These are phyloP conservation scores for Brassica juncea DNA, from an alignment of 345 rosid genomes.

Conservation along the genomic window DNA sequence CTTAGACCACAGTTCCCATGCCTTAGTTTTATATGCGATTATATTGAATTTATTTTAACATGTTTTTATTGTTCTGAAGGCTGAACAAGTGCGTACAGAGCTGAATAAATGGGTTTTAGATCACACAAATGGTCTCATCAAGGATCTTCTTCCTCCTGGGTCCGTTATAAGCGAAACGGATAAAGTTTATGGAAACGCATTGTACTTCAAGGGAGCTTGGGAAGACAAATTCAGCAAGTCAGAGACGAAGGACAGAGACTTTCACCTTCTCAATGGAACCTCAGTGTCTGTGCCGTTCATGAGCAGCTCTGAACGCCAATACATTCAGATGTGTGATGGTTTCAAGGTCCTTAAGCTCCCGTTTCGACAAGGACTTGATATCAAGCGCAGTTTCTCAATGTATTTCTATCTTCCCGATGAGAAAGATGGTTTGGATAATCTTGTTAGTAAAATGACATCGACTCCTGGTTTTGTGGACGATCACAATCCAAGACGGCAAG, in stretches of 20 bases:
- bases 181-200: background rate
- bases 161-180: background rate
- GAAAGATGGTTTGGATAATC: slow-evolving; percentile 4
- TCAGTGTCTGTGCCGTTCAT: slow-evolving; percentile 27
- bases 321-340: background rate
- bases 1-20: too few relatives aligned
- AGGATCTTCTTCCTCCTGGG: background rate
- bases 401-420: slow-evolving; percentile 1
- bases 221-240: background rate
- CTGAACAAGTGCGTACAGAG: background rate
- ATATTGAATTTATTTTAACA: background rate
- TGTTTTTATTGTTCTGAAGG: background rate
- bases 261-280: slow-evolving; percentile 11
- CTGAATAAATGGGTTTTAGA: background rate
- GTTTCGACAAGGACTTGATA: background rate
- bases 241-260: background rate
- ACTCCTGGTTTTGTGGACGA: slow-evolving; percentile 22
- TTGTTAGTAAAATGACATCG: background rate
- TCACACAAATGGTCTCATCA: background rate
- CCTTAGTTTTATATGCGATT: background rate
- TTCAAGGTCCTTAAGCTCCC: slow-evolving; percentile 28
- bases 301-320: background rate
- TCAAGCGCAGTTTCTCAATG: background rate
- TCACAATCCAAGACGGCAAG: background rate
- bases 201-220: slow-evolving; percentile 1